These are phyloP conservation scores for Magnolia changhungtana DNA, from an alignment of 164 flowering plant species.

Conservation along the genomic window DNA sequence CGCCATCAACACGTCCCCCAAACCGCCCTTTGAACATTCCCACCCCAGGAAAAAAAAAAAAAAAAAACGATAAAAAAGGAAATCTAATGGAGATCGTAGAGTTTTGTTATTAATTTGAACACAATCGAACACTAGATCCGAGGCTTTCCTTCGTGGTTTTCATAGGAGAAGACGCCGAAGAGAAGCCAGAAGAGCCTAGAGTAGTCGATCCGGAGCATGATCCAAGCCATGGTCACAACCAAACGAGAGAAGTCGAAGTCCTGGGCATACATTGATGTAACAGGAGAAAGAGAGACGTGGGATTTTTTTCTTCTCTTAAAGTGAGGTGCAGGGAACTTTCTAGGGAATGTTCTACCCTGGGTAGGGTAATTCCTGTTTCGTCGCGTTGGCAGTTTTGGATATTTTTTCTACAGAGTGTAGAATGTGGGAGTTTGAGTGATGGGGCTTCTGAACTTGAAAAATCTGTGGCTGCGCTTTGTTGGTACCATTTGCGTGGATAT, in stretches of 20 bases:
- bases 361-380: background rate
- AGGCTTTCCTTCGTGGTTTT: slow-evolving; percentile 84
- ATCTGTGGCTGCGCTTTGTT: slow-evolving; percentile 53
- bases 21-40: slow-evolving; percentile 10
- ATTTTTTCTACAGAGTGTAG: background rate
- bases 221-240: slow-evolving; percentile 71
- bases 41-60: background rate
- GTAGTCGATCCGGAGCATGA: slow-evolving; percentile 70
- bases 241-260: slow-evolving; percentile 41
- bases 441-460: slow-evolving; percentile 61
- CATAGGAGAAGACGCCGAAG: slow-evolving; percentile 72
- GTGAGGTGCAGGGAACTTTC: background rate
- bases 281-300: background rate
- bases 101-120: background rate
- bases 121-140: slow-evolving; percentile 37
- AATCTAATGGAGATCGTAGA: background rate
- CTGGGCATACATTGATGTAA: slow-evolving; percentile 37
- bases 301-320: background rate
- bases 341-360: background rate
- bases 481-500: slow-evolving; percentile 42
- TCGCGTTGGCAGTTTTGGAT: background rate
- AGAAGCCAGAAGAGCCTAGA: slow-evolving; percentile 79
- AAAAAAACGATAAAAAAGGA: background rate
- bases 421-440: background rate
- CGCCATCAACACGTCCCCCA: slow-evolving; percentile 18